Base-by-base conservation (phyloP, 2,329 filamentous ascomycete genomes). In the Aureobasidium sp. region DNA sequence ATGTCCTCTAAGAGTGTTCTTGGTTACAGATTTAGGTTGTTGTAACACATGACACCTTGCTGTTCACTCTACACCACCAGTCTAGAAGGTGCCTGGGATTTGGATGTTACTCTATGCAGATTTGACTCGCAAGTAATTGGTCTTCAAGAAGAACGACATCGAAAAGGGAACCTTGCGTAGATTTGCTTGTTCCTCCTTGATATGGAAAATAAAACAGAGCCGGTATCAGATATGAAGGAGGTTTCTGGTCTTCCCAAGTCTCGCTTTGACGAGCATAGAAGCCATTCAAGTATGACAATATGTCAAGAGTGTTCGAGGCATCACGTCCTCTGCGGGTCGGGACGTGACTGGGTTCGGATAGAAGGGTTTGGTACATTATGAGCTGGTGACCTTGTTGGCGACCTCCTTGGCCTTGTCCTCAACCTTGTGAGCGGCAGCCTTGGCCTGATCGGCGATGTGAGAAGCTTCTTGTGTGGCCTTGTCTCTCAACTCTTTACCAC, bases 401-500 rank as follows among this genome's bases (percentile, higher is more conserved):
- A 65, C 65, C 45, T 68, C 66, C 64, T 67, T 67, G 49, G 72
- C 66, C 38, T 64, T 64, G 49, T 65, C 67, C 54, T 64, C 61
- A 62, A 63, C 45, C 66, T 63, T 49, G 37, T 42, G 62, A 13
- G 62, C 64, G 57, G 67, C 65, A 46, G 65, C 68, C 51, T 57
- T 46, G 8, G 60, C 60, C 38, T 58, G 35, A 13, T 47, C 40
- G 19, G 50, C 59, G 13, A 45, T 46, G 49, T 54, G 53, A 19
- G 50, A 38, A 35, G 37, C 31, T 6, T 47, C 60, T 50, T 60
- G 55, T 43, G 27, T 60, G 21, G 73, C 74, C 70, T 72, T 71
- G 17, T 68, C 62, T 63, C 70, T 67, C 51, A 74, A 50, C 60
- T 80, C 77, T 64, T 72, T 65, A 31, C 78, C 78, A 21, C 78